Percentiles rank a stretch among this genome's conserved stretches.
Conservation (phyloP, 2,329 filamentous ascomycete genomes). For the Xylaria sp. region DNA sequence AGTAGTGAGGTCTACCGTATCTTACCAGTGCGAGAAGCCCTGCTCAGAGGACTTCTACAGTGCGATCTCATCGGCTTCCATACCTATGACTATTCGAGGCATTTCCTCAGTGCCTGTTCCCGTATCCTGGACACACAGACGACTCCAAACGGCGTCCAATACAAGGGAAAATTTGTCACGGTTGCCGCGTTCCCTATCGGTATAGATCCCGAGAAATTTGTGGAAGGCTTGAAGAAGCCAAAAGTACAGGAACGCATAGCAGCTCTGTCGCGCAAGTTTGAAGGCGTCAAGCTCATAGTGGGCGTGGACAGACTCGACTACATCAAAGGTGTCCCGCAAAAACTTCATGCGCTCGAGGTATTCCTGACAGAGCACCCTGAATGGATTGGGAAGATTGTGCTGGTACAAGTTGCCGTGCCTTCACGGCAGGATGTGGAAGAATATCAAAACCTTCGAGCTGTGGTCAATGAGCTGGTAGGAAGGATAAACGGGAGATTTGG, state of each 20-base stretch:
- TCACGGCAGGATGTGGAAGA: constrained; percentile 96
- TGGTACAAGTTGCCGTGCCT: constrained; percentile 95
- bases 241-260: constrained; percentile 90
- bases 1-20: constrained; percentile 98
- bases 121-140: constrained; percentile 85
- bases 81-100: constrained; percentile 98
- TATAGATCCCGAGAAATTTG: constrained; percentile 96
- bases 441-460: constrained; percentile 93
- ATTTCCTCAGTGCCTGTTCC: constrained; percentile 97
- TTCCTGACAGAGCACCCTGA: constrained; percentile 97
- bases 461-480: constrained; percentile 96
- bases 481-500: constrained; percentile 97
- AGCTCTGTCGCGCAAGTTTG: constrained; percentile 86
- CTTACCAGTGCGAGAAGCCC: constrained; percentile 87
- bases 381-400: constrained; percentile 96
- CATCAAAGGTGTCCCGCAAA: constrained; percentile 98
- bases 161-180: constrained; percentile 85
- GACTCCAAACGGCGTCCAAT: constrained; percentile 92
- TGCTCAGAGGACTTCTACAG: constrained; percentile 86
- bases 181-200: constrained; percentile 97
- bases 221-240: constrained; percentile 84
- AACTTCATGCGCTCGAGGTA: constrained; percentile 94
- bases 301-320: constrained; percentile 97
- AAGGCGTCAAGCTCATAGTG: constrained; percentile 95
- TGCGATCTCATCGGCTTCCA: constrained; percentile 98